phyloP scores from a whole-genome alignment of 768 basidiomycete species.

The Suillus hirtellus region DNA sequence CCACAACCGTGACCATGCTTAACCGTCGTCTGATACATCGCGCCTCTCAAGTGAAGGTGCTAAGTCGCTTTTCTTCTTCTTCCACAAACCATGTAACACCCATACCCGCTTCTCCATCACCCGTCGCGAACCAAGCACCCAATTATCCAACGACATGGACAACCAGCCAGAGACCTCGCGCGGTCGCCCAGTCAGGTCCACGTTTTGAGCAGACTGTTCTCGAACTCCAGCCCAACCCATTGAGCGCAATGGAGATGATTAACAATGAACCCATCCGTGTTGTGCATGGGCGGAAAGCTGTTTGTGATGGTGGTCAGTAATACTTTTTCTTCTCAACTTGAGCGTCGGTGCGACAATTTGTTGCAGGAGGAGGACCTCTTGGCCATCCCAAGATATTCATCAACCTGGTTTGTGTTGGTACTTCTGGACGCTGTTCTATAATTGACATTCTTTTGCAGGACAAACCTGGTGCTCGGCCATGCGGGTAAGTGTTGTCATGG shows the following conservation, averaged over 20 bases:
- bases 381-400: conserved; percentile 98
- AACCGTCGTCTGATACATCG: conserved; percentile 27
- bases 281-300: conserved; percentile 79
- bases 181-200: conserved; percentile 57
- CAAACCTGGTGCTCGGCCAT: conserved; percentile 81
- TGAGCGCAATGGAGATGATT: conserved; percentile 90
- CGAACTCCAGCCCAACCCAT: conserved; percentile 85
- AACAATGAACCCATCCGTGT: conserved; percentile 82
- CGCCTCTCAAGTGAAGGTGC: conserved; percentile 16
- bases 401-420: conserved; percentile 69
- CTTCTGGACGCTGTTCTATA: conserved; percentile 1
- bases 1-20: conserved; percentile 32
- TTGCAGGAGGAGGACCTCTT: conserved; percentile 84
- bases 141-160: conserved; percentile 87
- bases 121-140: conserved; percentile 68
- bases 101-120: conserved; percentile 24
- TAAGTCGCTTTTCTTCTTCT: conserved; percentile 28
- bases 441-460: conserved; percentile 51
- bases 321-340: conserved; percentile 5
- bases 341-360: conserved; percentile 10
- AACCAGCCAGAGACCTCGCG: conserved; percentile 73
- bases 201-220: conserved; percentile 92
- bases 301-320: conserved; percentile 91
- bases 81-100: conserved; percentile 14
- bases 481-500: conserved; percentile 66